Evolutionary conservation across 805 yeast genomes (phyloP).

Genomic region (Kregervanrija fluxuum): DNA sequence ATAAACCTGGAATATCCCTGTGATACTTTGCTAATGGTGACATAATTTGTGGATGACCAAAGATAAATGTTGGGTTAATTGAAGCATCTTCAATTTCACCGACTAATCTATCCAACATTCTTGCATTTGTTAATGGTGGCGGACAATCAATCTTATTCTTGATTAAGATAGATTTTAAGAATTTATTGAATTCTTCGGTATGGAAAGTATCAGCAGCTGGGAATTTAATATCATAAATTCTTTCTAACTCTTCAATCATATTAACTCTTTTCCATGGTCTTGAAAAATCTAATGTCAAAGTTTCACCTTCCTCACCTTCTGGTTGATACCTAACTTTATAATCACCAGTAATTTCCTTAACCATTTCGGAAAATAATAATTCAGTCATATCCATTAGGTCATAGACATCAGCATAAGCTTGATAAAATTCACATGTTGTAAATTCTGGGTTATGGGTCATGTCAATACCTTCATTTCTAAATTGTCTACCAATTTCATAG

Average conservation of each 20-base stretch:
- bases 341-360: constrained; percentile 86
- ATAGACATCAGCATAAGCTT: constrained; percentile 95
- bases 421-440: constrained; percentile 97
- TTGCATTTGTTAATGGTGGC: constrained; percentile 88
- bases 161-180: constrained; percentile 71
- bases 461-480: constrained; percentile 98
- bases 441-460: constrained; percentile 99
- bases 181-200: constrained; percentile 87
- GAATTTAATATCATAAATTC: constrained; percentile 76
- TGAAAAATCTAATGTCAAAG: constrained; percentile 72
- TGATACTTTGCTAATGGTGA: constrained; percentile 97
- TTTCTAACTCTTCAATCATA: constrained; percentile 95
- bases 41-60: constrained; percentile 99
- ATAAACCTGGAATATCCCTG: constrained; percentile 85
- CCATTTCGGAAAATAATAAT: constrained; percentile 92
- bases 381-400: constrained; percentile 96
- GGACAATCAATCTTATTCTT: constrained; percentile 83
- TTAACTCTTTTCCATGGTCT: constrained; percentile 99
- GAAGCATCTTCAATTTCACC: constrained; percentile 94
- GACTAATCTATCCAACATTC: constrained; percentile 97
- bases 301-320: constrained; percentile 83
- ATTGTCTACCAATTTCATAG: constrained; percentile 97
- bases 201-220: constrained; percentile 94
- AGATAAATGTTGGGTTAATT: constrained; percentile 95
- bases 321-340: constrained; percentile 88